These are phyloP conservation scores for Antrodiella citrinella DNA, from an alignment of 768 basidiomycete genomes.

Conservation along the genomic window DNA sequence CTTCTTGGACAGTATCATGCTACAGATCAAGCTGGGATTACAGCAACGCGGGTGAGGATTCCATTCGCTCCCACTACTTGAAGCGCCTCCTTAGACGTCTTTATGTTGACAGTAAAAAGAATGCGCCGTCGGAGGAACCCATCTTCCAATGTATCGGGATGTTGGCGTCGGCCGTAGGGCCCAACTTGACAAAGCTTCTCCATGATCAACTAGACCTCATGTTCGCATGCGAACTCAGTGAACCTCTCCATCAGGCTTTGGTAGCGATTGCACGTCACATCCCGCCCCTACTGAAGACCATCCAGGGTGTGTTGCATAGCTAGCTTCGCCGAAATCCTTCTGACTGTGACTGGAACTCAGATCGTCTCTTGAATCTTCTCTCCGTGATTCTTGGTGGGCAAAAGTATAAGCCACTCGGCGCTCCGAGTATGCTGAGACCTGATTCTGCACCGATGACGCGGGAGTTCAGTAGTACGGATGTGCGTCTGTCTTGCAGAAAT, in stretches of 20 bases:
- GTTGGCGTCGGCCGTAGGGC: constrained; percentile 91
- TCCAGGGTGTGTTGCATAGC: constrained; percentile 58
- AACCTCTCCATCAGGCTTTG: constrained; percentile 78
- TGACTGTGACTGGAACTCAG: no score
- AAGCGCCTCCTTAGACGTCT: neutral
- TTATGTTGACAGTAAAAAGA: constrained; percentile 54
- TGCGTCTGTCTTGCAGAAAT: constrained; percentile 9
- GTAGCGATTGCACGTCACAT: constrained; percentile 81
- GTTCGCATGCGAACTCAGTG: constrained; percentile 90
- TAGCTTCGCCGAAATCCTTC: neutral
- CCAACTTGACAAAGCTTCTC: constrained; percentile 88
- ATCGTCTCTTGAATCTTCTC: constrained; percentile 82
- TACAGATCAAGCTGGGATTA: constrained; percentile 82
- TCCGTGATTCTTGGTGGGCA: constrained; percentile 78
- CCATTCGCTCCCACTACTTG: neutral
- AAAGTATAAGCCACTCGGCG: constrained; percentile 81
- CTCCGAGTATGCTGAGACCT: constrained; percentile 53
- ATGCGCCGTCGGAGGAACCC: constrained; percentile 87
- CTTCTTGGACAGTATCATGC: constrained; percentile 88
- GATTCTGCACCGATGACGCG: constrained; percentile 42
- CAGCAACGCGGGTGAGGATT: constrained; percentile 72
- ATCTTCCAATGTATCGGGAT: constrained; percentile 98
- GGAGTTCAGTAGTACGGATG: constrained; percentile 47
- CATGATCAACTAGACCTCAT: constrained; percentile 97
- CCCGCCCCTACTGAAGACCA: constrained; percentile 81